Evolutionary conservation across 768 basidiomycete genomes (phyloP).

Genomic region (Xerocomellus chrysenteron): DNA sequence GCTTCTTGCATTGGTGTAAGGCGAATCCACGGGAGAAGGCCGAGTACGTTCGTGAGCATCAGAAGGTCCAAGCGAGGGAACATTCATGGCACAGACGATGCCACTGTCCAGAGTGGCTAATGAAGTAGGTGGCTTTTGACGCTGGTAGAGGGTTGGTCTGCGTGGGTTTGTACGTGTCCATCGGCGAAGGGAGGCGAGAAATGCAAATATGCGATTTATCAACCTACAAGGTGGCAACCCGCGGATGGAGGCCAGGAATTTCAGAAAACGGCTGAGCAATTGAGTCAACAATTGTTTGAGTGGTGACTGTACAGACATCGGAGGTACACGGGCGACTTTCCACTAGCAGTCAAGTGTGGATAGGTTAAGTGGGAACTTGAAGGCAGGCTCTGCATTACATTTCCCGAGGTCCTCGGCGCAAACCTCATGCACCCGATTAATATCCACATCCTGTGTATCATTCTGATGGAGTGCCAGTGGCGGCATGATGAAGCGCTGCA

Average conservation of each 20-base stretch:
- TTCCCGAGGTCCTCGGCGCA: no score
- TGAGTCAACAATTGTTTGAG: not conserved
- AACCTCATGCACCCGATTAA: no score
- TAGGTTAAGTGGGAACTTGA: no score
- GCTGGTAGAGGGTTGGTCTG: not conserved
- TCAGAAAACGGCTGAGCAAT: conserved; percentile 2
- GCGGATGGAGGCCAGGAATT: not conserved
- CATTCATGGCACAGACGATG: conserved; percentile 16
- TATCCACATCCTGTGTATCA: not conserved
- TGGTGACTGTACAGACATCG: not conserved
- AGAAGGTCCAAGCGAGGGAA: conserved; percentile 4
- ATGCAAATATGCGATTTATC: not conserved
- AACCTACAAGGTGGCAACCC: not conserved
- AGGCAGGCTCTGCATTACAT: no score
- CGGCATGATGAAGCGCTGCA: no score
- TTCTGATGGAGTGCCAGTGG: no score
- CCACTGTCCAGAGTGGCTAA: not conserved
- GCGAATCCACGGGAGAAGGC: conserved; percentile 13
- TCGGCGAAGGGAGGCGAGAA: conserved; percentile 4
- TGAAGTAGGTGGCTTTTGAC: not conserved
- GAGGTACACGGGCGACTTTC: not conserved
- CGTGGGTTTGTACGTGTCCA: not conserved
- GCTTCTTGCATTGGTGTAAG: conserved; percentile 13
- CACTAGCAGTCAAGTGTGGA: no score
- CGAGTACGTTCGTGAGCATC: not conserved